Conservation (phyloP, 2,329 filamentous ascomycete genomes). For the Dactylonectria macrodidyma region DNA sequence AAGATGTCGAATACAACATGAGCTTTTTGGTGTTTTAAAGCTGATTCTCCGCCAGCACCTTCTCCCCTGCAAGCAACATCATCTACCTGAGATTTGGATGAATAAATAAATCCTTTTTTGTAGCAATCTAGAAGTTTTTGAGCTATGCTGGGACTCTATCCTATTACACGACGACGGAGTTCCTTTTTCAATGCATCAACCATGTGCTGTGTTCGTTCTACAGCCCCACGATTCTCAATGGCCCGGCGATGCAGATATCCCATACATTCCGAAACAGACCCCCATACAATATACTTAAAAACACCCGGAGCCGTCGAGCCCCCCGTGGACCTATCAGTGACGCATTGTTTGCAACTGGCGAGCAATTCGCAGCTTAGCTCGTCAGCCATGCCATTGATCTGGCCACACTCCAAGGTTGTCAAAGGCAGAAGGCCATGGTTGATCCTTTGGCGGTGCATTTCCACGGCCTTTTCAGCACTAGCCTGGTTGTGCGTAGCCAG, state of each 20-base stretch:
- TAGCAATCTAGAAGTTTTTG: no score
- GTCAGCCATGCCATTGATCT: slow-evolving; percentile 70
- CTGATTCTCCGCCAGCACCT: no score
- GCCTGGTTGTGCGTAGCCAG: slow-evolving; percentile 66
- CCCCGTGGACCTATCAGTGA: slow-evolving; percentile 1
- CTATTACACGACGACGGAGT: neutral
- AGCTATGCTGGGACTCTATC: no score
- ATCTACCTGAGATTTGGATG: no score
- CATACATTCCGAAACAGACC: slow-evolving; percentile 53
- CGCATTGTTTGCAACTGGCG: slow-evolving; percentile 39
- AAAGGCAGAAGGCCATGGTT: slow-evolving; percentile 43
- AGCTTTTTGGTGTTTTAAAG: no score
- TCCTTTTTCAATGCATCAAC: slow-evolving; percentile 10
- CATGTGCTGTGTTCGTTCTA: slow-evolving; percentile 41
- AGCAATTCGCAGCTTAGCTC: slow-evolving; percentile 66
- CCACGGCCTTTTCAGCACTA: slow-evolving; percentile 56
- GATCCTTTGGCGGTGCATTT: slow-evolving; percentile 58
- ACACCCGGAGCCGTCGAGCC: slow-evolving; percentile 38
- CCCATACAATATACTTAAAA: slow-evolving; percentile 55
- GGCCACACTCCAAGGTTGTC: slow-evolving; percentile 60
- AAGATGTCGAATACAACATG: no score
- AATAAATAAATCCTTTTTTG: no score
- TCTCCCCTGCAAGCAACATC: no score
- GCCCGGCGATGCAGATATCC: slow-evolving; percentile 52
- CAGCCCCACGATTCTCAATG: slow-evolving; percentile 53